These are phyloP conservation scores for Fraxinus sp. DNA, from an alignment of 305 asterid genomes.

Conservation along the genomic window DNA sequence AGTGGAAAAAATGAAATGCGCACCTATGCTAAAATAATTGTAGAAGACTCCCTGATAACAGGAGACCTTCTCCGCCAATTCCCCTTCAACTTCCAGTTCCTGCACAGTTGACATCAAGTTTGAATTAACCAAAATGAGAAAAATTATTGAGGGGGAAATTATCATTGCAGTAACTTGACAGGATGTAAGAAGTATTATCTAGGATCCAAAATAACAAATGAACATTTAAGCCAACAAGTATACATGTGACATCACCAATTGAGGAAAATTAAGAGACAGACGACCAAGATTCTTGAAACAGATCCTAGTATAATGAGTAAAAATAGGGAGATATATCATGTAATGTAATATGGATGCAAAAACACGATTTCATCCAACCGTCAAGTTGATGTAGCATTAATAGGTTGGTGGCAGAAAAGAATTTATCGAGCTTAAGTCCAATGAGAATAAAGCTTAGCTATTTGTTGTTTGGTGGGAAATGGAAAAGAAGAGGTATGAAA, in stretches of 20 bases:
- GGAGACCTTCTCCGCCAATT: constrained; percentile 61
- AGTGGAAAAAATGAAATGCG: constrained; percentile 14
- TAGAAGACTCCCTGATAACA: constrained; percentile 89
- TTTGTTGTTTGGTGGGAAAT: neutral
- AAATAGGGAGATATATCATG: neutral
- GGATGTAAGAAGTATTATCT: neutral
- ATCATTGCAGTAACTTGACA: neutral
- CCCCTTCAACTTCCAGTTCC: constrained; percentile 80
- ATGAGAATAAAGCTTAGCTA: neutral
- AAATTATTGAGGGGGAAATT: neutral
- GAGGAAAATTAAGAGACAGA: neutral
- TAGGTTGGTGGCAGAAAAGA: neutral
- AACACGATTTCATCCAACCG: neutral
- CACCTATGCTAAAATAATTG: constrained; percentile 96
- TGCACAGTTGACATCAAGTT: constrained; percentile 34
- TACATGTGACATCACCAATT: neutral
- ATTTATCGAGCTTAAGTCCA: neutral
- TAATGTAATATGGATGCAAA: neutral
- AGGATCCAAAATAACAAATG: neutral
- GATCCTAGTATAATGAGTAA: neutral
- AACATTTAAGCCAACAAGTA: neutral
- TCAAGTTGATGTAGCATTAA: neutral
- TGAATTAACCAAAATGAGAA: neutral
- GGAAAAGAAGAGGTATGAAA: neutral
- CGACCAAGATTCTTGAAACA: neutral